Evolutionary conservation across 2,329 filamentous ascomycete genomes (phyloP), one percentile per base, ranked within the genome.

Genomic region (Trematosphaeria pertusa): DNA sequence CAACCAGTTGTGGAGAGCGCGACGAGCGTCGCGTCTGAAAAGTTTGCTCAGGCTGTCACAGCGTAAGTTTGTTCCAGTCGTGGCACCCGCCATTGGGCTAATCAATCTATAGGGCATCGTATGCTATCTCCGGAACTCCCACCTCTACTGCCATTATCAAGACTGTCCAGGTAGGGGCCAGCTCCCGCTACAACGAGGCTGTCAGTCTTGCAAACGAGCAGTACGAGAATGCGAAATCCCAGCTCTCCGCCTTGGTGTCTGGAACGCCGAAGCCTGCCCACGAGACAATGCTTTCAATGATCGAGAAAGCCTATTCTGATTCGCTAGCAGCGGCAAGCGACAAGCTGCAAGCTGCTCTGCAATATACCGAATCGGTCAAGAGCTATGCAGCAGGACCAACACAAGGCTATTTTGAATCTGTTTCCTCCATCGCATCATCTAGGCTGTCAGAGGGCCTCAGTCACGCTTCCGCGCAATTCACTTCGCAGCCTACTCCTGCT

Each of bases 261-360:
- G 87, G 87, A 22, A 85, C 85, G 18, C 83, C 87, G 1, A 82
- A 87, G 61, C 87, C 88, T 6, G 79, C 83, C 3, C 85, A 91
- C 51, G 78, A 89, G 57, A 78, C 89, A 51, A 81, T 91, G 66
- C 75, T 89, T 10, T 81, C 86, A 7, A 88, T 87, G 0, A 82
- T 88, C 8, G 85, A 86, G 7, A 80, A 78, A 5, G 87, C 82
- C 1, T 91, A 90, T 63, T 86, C 86, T 24, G 81, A 81, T 22
- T 86, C 87, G 1, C 65, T 88, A 12, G 78, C 78, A 1, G 80
- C 80, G 4, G 88, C 87, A 10, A 87, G 81, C 58, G 77, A 80
- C 7, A 79, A 79, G 19, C 72, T 88, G 5, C 75, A 81, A 30
- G 77, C 75, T 20, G 84, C 82, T 4, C 66, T 84, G n/a, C 69